phyloP scores from a whole-genome alignment of 2,329 filamentous ascomycete genomes.

The Talaromyces sp. region DNA sequence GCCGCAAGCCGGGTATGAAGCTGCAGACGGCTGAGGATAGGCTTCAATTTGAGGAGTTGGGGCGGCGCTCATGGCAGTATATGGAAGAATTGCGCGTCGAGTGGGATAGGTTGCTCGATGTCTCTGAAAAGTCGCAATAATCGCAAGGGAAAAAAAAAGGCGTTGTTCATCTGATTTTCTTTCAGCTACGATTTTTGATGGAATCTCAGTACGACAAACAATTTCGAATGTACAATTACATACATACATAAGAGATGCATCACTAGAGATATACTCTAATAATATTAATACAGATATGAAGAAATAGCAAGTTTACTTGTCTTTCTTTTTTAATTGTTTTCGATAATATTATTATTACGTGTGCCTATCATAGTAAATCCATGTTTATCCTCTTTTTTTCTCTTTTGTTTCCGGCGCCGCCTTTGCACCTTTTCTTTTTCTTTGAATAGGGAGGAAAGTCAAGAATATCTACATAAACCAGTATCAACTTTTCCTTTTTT shows the following conservation, averaged over 20 bases:
- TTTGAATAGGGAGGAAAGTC: background rate
- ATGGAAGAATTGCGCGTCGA: constrained; percentile 39
- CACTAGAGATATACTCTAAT: background rate
- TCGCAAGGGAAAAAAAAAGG: too few species aligned
- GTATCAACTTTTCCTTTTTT: background rate
- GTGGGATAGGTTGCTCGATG: constrained; percentile 37
- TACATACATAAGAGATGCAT: background rate
- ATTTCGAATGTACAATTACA: background rate
- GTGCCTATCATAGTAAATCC: background rate
- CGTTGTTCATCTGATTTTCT: background rate
- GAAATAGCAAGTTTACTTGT: background rate
- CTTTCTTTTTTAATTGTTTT: background rate
- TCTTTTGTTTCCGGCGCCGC: background rate
- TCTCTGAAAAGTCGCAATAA: constrained; percentile 20
- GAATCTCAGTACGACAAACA: background rate
- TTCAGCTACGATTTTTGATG: background rate
- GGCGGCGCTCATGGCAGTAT: constrained; percentile 36
- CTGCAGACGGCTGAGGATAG: constrained; percentile 50
- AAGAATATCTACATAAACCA: background rate
- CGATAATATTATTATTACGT: background rate
- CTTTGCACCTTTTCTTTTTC: background rate
- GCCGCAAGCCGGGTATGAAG: constrained; percentile 55
- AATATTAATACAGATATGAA: background rate
- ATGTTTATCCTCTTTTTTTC: background rate
- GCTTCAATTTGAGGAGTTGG: constrained; percentile 36